Percentiles rank a stretch among this genome's conserved stretches.
Conservation (phyloP, 129 eudicot species). For the Centaurea solstitialis region DNA sequence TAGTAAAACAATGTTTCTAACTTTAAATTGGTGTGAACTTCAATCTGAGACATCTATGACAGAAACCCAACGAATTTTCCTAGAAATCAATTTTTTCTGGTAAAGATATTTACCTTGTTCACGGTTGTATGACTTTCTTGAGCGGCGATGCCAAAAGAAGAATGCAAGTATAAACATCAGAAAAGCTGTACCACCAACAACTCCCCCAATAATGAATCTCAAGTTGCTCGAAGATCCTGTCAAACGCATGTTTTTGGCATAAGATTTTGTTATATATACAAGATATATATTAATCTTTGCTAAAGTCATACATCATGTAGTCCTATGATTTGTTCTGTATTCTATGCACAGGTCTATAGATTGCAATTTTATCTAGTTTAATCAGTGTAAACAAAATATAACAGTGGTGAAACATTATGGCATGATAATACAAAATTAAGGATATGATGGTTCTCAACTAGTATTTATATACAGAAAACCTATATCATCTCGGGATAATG, state of each 20-base stretch:
- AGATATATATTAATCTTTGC: background rate
- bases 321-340: background rate
- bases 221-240: conserved; percentile 47
- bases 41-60: background rate
- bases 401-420: background rate
- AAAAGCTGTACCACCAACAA: conserved; percentile 52
- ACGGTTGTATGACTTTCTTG: background rate
- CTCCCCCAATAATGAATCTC: conserved; percentile 54
- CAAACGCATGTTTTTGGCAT: background rate
- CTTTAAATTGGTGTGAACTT: background rate
- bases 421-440: background rate
- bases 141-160: conserved; percentile 23
- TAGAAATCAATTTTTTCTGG: background rate
- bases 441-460: background rate
- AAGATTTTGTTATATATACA: background rate
- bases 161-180: conserved; percentile 31
- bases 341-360: background rate
- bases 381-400: background rate
- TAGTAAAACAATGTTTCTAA: background rate
- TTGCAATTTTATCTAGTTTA: background rate
- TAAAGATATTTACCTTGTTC: conserved; percentile 2
- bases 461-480: background rate
- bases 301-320: background rate
- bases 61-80: background rate
- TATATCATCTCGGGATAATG: background rate